These are phyloP conservation scores for Pyrenophora seminiperda DNA, from an alignment of 2,329 filamentous ascomycete species.

Conservation along the genomic window DNA sequence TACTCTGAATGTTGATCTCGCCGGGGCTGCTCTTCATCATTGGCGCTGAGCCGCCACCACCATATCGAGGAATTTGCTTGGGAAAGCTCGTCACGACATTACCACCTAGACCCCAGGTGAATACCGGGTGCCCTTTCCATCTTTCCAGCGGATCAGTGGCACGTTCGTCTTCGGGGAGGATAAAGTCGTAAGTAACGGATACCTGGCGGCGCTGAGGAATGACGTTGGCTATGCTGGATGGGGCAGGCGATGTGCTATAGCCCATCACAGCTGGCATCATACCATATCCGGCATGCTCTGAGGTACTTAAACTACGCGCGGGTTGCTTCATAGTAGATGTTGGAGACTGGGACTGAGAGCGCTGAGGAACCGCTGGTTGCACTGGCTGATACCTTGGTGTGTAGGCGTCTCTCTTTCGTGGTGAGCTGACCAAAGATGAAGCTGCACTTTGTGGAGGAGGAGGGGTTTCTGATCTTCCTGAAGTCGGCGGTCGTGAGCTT, in stretches of 20 bases:
- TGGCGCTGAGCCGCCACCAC: conserved; percentile 71
- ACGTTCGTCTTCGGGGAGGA: conserved; percentile 61
- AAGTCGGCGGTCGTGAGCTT: conserved; percentile 24
- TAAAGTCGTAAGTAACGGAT: conserved; percentile 60
- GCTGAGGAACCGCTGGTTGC: conserved; percentile 29
- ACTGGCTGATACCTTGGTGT: conserved; percentile 58
- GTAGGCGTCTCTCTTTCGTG: conserved; percentile 46
- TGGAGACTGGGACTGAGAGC: conserved; percentile 65
- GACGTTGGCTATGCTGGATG: conserved; percentile 24
- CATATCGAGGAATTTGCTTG: conserved; percentile 84
- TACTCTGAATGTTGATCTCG: conserved; percentile 75
- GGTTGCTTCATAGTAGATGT: conserved; percentile 59
- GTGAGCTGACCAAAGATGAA: conserved; percentile 47
- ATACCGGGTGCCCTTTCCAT: conserved; percentile 88
- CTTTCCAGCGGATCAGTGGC: conserved; percentile 77
- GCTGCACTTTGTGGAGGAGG: conserved; percentile 41
- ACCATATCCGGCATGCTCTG: conserved; percentile 60
- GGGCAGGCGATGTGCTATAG: conserved; percentile 36
- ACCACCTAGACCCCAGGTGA: conserved; percentile 88
- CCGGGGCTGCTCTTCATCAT: conserved; percentile 83
- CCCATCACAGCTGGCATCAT: conserved; percentile 48
- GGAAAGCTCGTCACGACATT: conserved; percentile 84
- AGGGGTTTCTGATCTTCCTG: conserved; percentile 41
- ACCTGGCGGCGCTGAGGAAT: conserved; percentile 48
- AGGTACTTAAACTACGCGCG: conserved; percentile 44